Conservation (phyloP, 768 basidiomycete species). For the Hirschioporus abietinus region DNA sequence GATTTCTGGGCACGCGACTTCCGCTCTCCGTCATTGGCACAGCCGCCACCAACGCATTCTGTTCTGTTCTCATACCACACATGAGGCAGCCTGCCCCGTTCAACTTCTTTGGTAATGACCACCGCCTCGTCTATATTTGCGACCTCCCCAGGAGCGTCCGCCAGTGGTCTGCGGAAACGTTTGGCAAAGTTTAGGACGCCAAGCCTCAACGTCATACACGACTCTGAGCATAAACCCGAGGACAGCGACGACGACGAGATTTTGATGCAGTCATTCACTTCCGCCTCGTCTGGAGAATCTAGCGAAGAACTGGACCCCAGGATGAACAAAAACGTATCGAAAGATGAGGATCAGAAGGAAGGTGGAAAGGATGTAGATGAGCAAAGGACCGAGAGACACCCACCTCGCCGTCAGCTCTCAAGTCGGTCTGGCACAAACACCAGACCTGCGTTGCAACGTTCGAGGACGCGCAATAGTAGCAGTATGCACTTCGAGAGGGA, state of each 20-base stretch:
- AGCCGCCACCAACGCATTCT: too few relatives aligned
- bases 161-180: background rate
- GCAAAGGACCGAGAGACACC: background rate
- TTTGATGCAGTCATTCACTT: background rate
- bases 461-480: background rate
- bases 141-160: background rate
- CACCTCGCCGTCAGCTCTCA: background rate
- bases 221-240: background rate
- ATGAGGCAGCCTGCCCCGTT: background rate
- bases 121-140: background rate
- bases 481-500: background rate
- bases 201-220: background rate
- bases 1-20: too few relatives aligned
- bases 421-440: background rate
- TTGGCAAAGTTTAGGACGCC: background rate
- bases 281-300: background rate
- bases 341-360: background rate
- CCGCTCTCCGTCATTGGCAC: too few relatives aligned
- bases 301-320: background rate
- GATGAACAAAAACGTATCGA: background rate
- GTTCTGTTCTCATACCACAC: slow-evolving; percentile 23
- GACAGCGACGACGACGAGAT: background rate
- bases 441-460: background rate
- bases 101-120: background rate
- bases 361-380: background rate